A percentile compares a stretch with the other conserved stretches of the same genome.
Conservation (phyloP, 169 alveolate species). For the Cryptosporidium tyzzeri region DNA sequence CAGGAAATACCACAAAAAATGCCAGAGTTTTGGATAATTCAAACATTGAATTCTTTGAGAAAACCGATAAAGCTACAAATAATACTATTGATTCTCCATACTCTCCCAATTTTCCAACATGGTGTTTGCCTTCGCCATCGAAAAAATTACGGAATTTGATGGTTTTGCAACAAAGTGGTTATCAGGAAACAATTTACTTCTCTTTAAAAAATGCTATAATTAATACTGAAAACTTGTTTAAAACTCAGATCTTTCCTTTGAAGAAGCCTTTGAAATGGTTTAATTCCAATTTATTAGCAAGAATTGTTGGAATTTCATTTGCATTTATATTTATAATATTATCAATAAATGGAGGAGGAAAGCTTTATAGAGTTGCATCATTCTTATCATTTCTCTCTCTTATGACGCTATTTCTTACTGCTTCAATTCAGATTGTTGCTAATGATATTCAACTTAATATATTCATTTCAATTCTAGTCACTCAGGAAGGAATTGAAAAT, state of each 20-base stretch:
- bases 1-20: not conserved
- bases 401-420: slow-evolving; percentile 33
- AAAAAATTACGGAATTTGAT: slow-evolving; percentile 51
- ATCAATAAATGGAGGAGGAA: slow-evolving; percentile 49
- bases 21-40: not conserved
- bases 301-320: slow-evolving; percentile 26
- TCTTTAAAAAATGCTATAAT: not conserved
- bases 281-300: slow-evolving; percentile 23
- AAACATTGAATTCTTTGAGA: not conserved
- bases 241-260: slow-evolving; percentile 23
- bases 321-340: slow-evolving; percentile 25
- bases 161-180: slow-evolving; percentile 29
- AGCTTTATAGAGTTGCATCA: slow-evolving; percentile 19
- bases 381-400: slow-evolving; percentile 57
- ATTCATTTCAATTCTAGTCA: slow-evolving; percentile 33
- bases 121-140: slow-evolving; percentile 66
- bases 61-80: not conserved
- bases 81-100: not conserved
- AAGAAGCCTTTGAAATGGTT: slow-evolving; percentile 17
- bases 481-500: slow-evolving; percentile 48
- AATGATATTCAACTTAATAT: slow-evolving; percentile 52
- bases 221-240: slow-evolving; percentile 2
- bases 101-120: slow-evolving; percentile 17
- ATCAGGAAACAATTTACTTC: slow-evolving; percentile 16
- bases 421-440: slow-evolving; percentile 66